Percentiles rank a stretch among this genome's conserved stretches.
phyloP scores from a whole-genome alignment of 1,139 yeast species.

The Geotrichum fermentans region DNA sequence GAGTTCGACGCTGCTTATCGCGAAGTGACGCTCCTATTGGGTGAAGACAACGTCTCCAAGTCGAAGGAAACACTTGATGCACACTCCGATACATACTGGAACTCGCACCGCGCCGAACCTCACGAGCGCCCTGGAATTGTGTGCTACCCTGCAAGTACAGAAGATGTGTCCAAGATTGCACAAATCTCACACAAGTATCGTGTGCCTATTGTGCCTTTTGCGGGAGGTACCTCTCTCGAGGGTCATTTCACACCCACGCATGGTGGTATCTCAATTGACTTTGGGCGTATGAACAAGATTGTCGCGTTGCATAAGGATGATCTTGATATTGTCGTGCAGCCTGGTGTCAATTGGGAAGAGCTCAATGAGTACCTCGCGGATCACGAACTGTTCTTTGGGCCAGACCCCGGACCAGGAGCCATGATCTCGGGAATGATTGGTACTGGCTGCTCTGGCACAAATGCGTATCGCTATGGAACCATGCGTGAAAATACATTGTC shows the following conservation, averaged over 20 bases:
- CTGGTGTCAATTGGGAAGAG: conserved; percentile 65
- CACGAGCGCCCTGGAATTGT: conserved; percentile 55
- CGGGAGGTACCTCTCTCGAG: conserved; percentile 78
- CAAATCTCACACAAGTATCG: conserved; percentile 54
- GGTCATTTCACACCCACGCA: conserved; percentile 75
- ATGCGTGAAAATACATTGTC: conserved; percentile 59
- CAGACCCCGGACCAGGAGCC: conserved; percentile 77
- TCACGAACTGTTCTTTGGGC: conserved; percentile 53
- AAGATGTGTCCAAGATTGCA: conserved; percentile 59
- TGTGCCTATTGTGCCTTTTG: conserved; percentile 69
- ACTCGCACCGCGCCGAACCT: conserved; percentile 56
- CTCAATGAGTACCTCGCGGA: conserved; percentile 48
- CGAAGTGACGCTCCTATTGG: conserved; percentile 45
- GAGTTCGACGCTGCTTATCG: conserved; percentile 44
- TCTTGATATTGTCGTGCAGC: conserved; percentile 61
- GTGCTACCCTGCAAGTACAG: conserved; percentile 47
- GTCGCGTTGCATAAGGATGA: conserved; percentile 51
- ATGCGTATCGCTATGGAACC: conserved; percentile 66
- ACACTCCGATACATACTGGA: conserved; percentile 61
- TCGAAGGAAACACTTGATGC: conserved; percentile 40
- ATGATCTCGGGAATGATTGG: conserved; percentile 64
- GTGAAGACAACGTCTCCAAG: conserved; percentile 41
- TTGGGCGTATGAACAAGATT: conserved; percentile 51
- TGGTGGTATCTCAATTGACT: conserved; percentile 57
- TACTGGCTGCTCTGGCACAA: conserved; percentile 67